Evolutionary conservation across 2,329 filamentous ascomycete genomes (phyloP).

Genomic region (Xylaria sp.): DNA sequence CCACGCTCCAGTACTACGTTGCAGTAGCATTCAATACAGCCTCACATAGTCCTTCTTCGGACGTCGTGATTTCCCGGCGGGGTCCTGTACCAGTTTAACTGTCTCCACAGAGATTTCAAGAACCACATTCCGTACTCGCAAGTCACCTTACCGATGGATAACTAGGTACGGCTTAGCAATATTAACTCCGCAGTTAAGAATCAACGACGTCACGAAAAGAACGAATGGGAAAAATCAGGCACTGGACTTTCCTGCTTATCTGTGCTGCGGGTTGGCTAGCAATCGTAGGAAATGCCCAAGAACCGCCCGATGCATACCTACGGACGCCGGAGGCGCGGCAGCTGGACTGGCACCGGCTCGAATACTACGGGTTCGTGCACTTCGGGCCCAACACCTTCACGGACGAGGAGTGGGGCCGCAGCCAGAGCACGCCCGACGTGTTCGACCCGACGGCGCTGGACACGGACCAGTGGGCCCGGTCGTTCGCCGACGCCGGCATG

Average conservation of each 20-base stretch:
- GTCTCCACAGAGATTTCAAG: too few relatives aligned
- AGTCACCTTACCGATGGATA: too few relatives aligned
- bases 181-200: too few relatives aligned
- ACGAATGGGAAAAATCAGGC: too few relatives aligned
- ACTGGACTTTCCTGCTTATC: conserved; percentile 3
- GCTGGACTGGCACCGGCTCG: conserved; percentile 33
- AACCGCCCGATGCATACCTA: conserved; percentile 26
- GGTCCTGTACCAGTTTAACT: too few relatives aligned
- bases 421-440: conserved; percentile 32
- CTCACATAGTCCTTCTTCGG: too few relatives aligned
- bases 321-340: conserved; percentile 29
- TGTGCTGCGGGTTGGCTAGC: conserved; percentile 3
- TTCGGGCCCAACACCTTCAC: conserved; percentile 38
- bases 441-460: conserved; percentile 32
- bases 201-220: too few relatives aligned
- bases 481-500: conserved; percentile 36
- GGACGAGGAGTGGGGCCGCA: conserved; percentile 35
- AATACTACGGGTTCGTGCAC: conserved; percentile 37
- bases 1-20: too few relatives aligned
- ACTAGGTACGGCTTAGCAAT: too few relatives aligned
- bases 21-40: too few relatives aligned
- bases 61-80: too few relatives aligned
- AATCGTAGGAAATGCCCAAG: conserved; percentile 11
- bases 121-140: too few relatives aligned
- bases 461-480: conserved; percentile 37